Conservation (phyloP, 345 rosid genomes). For the Acer saccharum region DNA sequence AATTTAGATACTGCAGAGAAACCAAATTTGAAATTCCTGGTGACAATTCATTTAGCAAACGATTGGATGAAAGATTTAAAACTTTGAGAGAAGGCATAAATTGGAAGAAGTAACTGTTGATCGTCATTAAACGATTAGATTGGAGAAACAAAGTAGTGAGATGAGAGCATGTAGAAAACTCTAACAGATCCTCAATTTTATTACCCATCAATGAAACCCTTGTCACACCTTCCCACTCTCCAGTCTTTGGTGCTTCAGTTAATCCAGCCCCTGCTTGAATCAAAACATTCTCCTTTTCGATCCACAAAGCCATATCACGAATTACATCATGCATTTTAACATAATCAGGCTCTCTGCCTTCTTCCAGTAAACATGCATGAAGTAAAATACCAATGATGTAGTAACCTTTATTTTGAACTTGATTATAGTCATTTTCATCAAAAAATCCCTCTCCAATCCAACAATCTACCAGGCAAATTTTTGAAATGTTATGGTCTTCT, state of each 20-base stretch:
- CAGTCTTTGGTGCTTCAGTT: constrained; percentile 4
- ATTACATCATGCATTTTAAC: no score
- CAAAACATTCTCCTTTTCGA: constrained; percentile 12
- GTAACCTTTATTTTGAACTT: no score
- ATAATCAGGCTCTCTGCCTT: no score
- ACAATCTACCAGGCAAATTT: no score
- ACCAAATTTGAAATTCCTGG: constrained; percentile 1
- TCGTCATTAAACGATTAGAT: neutral
- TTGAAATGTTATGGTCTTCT: no score
- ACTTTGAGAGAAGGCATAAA: constrained; percentile 23
- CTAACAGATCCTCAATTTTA: constrained; percentile 2
- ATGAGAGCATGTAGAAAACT: constrained; percentile 14
- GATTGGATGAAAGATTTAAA: constrained; percentile 30
- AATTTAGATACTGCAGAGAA: constrained; percentile 26
- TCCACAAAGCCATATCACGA: no score
- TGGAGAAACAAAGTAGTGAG: constrained; percentile 29
- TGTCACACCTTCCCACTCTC: constrained; percentile 15
- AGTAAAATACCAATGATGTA: no score
- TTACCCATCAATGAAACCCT: neutral
- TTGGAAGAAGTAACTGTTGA: constrained; percentile 9
- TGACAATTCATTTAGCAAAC: constrained; percentile 14
- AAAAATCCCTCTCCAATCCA: no score
- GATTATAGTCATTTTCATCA: no score
- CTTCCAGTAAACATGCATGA: no score
- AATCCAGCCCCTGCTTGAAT: constrained; percentile 18